Percentiles rank a stretch among this genome's conserved stretches.
Conservation (phyloP, 2,329 filamentous ascomycete species). For the Trichoderma sp. region DNA sequence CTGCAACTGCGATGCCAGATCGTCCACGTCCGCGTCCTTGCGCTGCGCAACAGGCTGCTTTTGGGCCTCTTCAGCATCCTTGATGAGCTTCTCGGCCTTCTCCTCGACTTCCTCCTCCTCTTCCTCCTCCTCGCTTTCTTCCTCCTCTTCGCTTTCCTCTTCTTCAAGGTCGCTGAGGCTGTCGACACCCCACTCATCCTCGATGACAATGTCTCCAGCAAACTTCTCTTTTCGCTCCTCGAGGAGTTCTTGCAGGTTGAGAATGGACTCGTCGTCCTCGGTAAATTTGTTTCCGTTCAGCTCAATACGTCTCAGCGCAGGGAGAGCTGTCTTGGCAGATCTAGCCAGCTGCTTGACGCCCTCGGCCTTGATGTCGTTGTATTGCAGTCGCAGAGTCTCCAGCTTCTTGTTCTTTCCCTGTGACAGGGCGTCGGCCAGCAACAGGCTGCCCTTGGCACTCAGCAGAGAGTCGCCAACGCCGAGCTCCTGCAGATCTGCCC, state of each 20-base stretch:
- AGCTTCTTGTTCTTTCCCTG: constrained; percentile 77
- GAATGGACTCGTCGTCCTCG: constrained; percentile 77
- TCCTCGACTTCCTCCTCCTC: constrained; percentile 66
- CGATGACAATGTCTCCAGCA: constrained; percentile 65
- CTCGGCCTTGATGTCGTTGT: constrained; percentile 85
- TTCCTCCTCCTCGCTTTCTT: constrained; percentile 66
- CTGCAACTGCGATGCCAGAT: constrained; percentile 71
- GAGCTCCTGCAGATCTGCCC: constrained; percentile 77
- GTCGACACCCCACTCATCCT: constrained; percentile 84
- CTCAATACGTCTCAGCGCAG: constrained; percentile 80
- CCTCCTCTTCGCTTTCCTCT: constrained; percentile 69
- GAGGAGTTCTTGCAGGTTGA: constrained; percentile 68
- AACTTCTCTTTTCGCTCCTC: constrained; percentile 76
- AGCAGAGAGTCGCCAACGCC: constrained; percentile 88
- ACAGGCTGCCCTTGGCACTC: constrained; percentile 71
- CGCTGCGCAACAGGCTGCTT: constrained; percentile 70
- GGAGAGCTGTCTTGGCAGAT: constrained; percentile 69
- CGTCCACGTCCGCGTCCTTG: constrained; percentile 78
- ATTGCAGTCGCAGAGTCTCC: constrained; percentile 81
- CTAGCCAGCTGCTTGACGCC: constrained; percentile 71
- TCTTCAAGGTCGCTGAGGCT: constrained; percentile 85
- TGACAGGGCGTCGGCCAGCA: constrained; percentile 71
- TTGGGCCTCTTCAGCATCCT: constrained; percentile 71
- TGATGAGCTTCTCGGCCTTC: constrained; percentile 67
- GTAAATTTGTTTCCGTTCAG: constrained; percentile 94